These are phyloP conservation scores for Solanum virginianum DNA, from an alignment of 257 asterid genomes.

Conservation along the genomic window DNA sequence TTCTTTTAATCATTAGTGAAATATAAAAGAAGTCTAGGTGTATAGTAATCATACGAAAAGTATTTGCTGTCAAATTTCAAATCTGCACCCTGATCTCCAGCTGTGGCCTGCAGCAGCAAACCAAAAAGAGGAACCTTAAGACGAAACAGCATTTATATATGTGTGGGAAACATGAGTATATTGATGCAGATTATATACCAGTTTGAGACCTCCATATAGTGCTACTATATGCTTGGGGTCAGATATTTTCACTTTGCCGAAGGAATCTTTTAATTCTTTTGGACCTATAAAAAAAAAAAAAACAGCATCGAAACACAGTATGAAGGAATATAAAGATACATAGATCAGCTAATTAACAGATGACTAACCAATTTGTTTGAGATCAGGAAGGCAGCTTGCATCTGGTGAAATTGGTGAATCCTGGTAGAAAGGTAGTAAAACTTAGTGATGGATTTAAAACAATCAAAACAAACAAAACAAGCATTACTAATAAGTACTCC, in stretches of 20 bases:
- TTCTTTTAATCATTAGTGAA: background rate
- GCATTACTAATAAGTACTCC: background rate
- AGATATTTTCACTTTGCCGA: conserved; percentile 52
- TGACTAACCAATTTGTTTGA: conserved; percentile 38
- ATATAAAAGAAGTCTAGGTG: background rate
- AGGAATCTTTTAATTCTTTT: conserved; percentile 47
- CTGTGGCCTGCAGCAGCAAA: conserved; percentile 35
- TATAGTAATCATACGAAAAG: conserved; percentile 37
- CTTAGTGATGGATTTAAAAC: background rate
- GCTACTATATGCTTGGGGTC: conserved; percentile 60
- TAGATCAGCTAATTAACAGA: background rate
- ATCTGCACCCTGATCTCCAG: conserved; percentile 67
- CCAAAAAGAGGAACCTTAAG: background rate
- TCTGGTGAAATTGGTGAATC: conserved; percentile 45
- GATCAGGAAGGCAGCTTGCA: conserved; percentile 78
- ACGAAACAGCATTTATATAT: background rate
- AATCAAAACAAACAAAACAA: background rate
- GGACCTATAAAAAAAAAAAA: conserved; percentile 16
- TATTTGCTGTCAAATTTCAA: conserved; percentile 69
- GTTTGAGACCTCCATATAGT: conserved; percentile 69
- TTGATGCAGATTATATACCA: conserved; percentile 31
- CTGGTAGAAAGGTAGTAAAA: conserved; percentile 13
- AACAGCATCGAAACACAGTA: background rate
- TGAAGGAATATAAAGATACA: background rate
- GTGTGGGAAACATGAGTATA: background rate